Base-by-base conservation (phyloP, 768 basidiomycete species). In the Suillus occidentalis region DNA sequence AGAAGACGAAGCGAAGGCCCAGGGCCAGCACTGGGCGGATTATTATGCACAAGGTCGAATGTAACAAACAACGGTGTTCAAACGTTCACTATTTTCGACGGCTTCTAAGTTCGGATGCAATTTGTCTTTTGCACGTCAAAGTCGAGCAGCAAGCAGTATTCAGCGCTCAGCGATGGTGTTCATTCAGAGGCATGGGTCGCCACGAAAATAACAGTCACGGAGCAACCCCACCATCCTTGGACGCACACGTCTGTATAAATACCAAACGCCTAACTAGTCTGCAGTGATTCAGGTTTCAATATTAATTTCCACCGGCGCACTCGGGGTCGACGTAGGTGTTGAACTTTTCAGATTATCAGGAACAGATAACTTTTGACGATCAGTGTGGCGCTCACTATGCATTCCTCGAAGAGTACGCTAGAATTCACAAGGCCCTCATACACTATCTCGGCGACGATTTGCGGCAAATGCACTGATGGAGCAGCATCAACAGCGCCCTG, bases 381-480 rank as follows among this genome's bases (percentile, higher is more conserved):
- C 16, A 9, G 9, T 16, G 8, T 40, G 42, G 42, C n/a, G 63
- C 70, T 45, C 47, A 73, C 72, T 55, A 73, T 57, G 67, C 71
- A 71, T 2, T 70, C 49, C 56, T 73, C 70, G n/a, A 73, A 71
- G n/a, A 61, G 12, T 1, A 73, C 60, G 16, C 69, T 73, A 12
- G 72, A 63, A 43, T 69, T 70, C 43, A 73, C 36, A 45, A 70
- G 64, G 20, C 61, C 53, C 62, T 73, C 65, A 34, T 60, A 73
- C 62, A 66, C 69, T 50, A 42, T 45, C 60, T 72, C 31, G 8
- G 72, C 72, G 37, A 73, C 56, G 6, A 74, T 66, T 14, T 74
- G 63, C 9, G 72, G 72, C 43, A 74, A 65, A 55, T 69, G 58
- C 9, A 67, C 67, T 0, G 65, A 53, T 34, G 65, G 60, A 52